Conservation (phyloP, 768 basidiomycete genomes). For the Coprinopsis strossmayeri region DNA sequence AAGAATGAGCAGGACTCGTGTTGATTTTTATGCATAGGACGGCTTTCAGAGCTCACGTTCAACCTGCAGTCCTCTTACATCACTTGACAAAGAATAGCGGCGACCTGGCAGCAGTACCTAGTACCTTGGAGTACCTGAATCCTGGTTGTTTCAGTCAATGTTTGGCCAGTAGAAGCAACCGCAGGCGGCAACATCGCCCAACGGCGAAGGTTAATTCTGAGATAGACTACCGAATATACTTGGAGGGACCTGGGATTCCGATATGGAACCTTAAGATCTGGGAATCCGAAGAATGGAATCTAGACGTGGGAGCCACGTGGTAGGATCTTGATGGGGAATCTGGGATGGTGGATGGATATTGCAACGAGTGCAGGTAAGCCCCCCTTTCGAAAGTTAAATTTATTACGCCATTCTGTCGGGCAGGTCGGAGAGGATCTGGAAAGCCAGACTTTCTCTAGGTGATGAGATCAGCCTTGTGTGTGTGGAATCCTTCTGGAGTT, state of each 20-base stretch:
- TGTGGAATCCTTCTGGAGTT: conserved; percentile 8
- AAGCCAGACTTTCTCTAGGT: not conserved
- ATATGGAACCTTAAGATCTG: not conserved
- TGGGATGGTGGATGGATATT: not conserved
- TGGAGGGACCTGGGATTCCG: not conserved
- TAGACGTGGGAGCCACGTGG: not conserved
- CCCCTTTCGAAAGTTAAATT: conserved; percentile 5
- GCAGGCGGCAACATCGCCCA: not conserved
- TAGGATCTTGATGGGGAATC: not conserved
- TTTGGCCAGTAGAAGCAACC: not conserved
- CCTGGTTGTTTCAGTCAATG: not conserved
- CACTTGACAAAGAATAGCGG: too few relatives aligned
- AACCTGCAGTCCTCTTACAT: not conserved
- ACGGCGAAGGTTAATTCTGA: not conserved
- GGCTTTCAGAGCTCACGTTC: not conserved
- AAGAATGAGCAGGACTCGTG: not conserved
- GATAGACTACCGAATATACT: not conserved
- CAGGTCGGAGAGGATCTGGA: conserved; percentile 12
- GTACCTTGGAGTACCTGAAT: not conserved
- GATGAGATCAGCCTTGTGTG: conserved; percentile 10
- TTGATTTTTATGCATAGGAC: not conserved
- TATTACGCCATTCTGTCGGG: conserved; percentile 12
- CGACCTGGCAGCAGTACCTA: too few relatives aligned
- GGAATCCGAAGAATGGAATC: not conserved
- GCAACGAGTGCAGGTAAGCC: not conserved